phyloP scores from a whole-genome alignment of 2,329 filamentous ascomycete genomes.

The Colletotrichum spaethianum region DNA sequence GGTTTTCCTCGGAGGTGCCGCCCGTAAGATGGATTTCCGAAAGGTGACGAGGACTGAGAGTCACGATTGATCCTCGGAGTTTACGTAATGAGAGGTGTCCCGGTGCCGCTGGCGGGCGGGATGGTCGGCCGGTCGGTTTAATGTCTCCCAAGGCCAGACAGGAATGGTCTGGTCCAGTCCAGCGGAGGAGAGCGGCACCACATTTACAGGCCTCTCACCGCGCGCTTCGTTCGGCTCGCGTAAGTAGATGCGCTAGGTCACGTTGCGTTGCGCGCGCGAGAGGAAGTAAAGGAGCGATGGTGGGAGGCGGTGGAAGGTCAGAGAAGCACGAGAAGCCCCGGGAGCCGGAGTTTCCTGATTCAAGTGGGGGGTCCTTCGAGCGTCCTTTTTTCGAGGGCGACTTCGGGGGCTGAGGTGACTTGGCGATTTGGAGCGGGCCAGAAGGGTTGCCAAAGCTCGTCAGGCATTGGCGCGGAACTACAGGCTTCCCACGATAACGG shows the following conservation, averaged over 20 bases:
- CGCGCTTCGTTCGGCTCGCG: slow-evolving; percentile 2
- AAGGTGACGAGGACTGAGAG: background rate
- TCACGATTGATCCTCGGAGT: background rate
- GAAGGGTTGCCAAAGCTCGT: slow-evolving; percentile 8
- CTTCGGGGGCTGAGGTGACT: slow-evolving; percentile 2
- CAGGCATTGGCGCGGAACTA: slow-evolving; percentile 33
- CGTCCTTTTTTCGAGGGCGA: background rate
- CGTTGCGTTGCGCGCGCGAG: background rate
- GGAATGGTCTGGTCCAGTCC: background rate
- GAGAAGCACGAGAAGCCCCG: slow-evolving; percentile 15
- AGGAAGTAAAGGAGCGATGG: background rate
- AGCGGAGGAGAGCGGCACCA: background rate
- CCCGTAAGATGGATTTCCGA: slow-evolving; percentile 8
- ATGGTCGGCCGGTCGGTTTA: slow-evolving; percentile 38
- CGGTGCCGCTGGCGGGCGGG: slow-evolving; percentile 9
- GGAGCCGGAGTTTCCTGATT: slow-evolving; percentile 38
- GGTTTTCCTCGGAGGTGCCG: background rate
- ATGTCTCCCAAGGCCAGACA: slow-evolving; percentile 23
- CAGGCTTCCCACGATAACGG: slow-evolving; percentile 10
- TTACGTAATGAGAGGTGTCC: slow-evolving; percentile 22
- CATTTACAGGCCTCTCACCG: background rate
- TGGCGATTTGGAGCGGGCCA: background rate
- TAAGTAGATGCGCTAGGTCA: slow-evolving; percentile 17
- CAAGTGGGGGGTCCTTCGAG: slow-evolving; percentile 14
- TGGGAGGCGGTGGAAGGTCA: slow-evolving; percentile 30